Evolutionary conservation across 352 stramenopile species (phyloP), one percentile per base, ranked within the genome.

Genomic region (Achlya hypogyna): DNA sequence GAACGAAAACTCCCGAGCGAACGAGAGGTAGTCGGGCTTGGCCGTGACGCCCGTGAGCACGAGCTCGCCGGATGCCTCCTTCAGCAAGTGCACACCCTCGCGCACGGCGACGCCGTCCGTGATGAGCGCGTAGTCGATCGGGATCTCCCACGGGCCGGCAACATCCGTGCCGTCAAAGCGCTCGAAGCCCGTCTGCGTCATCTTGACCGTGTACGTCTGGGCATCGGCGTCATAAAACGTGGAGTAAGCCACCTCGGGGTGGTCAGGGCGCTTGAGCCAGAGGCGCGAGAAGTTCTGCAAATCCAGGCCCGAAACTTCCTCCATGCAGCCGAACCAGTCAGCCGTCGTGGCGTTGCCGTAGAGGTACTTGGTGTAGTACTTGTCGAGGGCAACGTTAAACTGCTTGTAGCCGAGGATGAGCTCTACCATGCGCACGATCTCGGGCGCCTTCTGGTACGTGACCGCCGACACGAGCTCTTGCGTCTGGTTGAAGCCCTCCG

Each of bases 381-480:
- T 85, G 62, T 90, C 79, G 14, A 90, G 76, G 20, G 78, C 82
- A 70, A 88, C 84, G 72, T 91, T 80, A 69, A 91, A 91, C n/a
- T 71, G 65, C 49, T 72, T 77, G 20, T 87, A 71, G 42, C 80
- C 80, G 35, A 88, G 38, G 14, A 91, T 78, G 34, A 91, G 71
- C 63, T 91, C 69, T 25, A 88, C 78, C 82, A 91, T 91, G 51
- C 82, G 80, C 64, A 91, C 82, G 63, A 91, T 85, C 58, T 91
- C 82, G 8, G 82, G 82, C 18, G 82, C 79, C 73, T 91, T 91
- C 47, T 78, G 86, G 74, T 91, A 91, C 0, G 82, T 91, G 27
- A 91, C 81, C 34, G 78, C 82, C 31, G 80, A 89, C 22, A 91
- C 72, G n/a, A 91, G 75, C 42, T 91, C 82, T 58, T 91, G 82